Evolutionary conservation across 1,139 yeast species (phyloP), one percentile per base, ranked within the genome.

Genomic region (Scheffersomyces lignicola): DNA sequence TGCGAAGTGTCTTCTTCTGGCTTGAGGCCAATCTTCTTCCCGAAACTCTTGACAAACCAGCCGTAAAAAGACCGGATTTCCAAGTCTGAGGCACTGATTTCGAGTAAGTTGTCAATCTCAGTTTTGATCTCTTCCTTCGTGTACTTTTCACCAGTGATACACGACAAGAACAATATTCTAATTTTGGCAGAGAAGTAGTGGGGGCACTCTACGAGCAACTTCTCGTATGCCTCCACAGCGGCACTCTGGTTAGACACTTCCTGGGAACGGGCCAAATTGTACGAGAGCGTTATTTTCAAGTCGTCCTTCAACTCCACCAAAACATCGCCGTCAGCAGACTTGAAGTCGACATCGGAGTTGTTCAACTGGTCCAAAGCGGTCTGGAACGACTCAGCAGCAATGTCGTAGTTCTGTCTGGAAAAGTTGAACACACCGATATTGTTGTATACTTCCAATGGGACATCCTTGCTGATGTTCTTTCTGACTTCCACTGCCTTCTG

Each of bases 31-130:
- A 76, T 54, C 45, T 73, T 76, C 47, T 82, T 84, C 23, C 75
- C 75, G 43, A 73, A 77, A 35, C 76, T 75, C 43, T 76, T 75
- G 43, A 88, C 66, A 54, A 80, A 87, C 97, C 97, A 94, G 23
- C 96, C 95, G 58, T 84, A 87, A 47, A 92, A 83, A 0, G 98
- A 86, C 42, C 99, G 79, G 3, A 87, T 80, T 55, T 90, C 96
- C 42, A 88, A 63, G 52, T 88, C 78, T 12, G 80, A 75, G 2
- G 79, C 73, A 45, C 79, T 73, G 23, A 70, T 59, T 3, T 64
- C 60, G 37, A 89, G 60, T 7, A 92, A 60, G 4, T 64, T 54
- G 34, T 76, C 73, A 39, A 87, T 67, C 39, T 80, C 83, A 3
- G 62, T 49, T 26, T 70, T 72, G 11, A 78, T 60, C 43, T 76